Evolutionary conservation across 352 stramenopile genomes (phyloP), one percentile per base, ranked within the genome.

Genomic region (Globisporangium polare): DNA sequence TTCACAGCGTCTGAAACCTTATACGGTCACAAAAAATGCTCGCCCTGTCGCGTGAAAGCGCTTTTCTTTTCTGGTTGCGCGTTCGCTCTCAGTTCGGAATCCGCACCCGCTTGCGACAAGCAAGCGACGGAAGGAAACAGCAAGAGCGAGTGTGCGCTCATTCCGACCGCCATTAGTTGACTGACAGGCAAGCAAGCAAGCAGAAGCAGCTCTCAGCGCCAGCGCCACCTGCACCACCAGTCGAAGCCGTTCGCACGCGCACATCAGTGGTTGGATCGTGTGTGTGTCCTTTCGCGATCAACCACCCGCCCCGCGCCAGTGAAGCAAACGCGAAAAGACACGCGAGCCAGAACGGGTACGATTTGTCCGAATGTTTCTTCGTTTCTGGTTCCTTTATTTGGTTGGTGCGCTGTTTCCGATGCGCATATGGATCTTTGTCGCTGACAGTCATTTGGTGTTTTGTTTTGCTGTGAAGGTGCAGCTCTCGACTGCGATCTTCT

Each of bases 71-170:
- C 39, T 17, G 27, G 9, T 17, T 37, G 26, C 20, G 10, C 29
- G 8, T 29, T 20, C 18, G 26, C 10, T 39, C 35, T 50, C 55
- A 62, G 18, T 62, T 62, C 33, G 27, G 55, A 54, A 54, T 62
- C 47, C 31, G 31, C 55, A 7, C 15, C 5, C 26, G 52, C 53
- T 8, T 62, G 55, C 55, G 55, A 62, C 55, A 62, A 54, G 31
- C 27, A 29, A 43, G 2, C n/a, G 43, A 33, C 29, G 29, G 42
- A 61, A 50, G 51, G 27, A 45, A 20, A 15, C 15, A 22, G 27
- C 49, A 18, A 55, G 31, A 55, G 49, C 27, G 20, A 41, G 49
- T 17, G 18, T 13, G 50, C 33, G 18, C 26, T 2, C 33, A 12
- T 26, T 7, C 33, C 33, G 15, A 3, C 2, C 54, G 24, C 26